These are phyloP conservation scores for Fusarium annulatum DNA, from an alignment of 2,329 filamentous ascomycete species.

Conservation along the genomic window DNA sequence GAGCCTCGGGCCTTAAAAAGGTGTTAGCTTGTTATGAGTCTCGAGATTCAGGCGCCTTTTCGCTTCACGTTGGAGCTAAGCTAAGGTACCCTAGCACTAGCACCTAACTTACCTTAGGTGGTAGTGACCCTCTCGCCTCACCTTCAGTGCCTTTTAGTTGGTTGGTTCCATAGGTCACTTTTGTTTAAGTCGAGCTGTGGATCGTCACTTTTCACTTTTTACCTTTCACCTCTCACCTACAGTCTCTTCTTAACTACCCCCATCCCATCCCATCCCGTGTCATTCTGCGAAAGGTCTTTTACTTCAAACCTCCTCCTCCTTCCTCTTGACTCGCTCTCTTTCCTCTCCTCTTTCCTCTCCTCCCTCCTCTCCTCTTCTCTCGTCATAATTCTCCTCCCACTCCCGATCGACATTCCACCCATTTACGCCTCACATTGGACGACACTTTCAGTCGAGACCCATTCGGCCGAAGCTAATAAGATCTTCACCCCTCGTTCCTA, in stretches of 20 bases:
- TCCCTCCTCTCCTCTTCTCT: constrained; percentile 3
- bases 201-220: constrained; percentile 46
- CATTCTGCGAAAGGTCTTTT: constrained; percentile 2
- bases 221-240: constrained; percentile 17
- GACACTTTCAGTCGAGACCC: constrained; percentile 16
- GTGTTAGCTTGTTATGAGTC: constrained; percentile 25
- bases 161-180: constrained; percentile 14
- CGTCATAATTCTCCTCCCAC: constrained; percentile 11
- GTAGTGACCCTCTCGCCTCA: constrained; percentile 26
- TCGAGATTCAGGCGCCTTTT: constrained; percentile 15
- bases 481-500: constrained; percentile 36
- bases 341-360: constrained; percentile 2
- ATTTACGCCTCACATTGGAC: constrained; percentile 10
- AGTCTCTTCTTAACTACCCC: not conserved
- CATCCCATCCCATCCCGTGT: constrained; percentile 16
- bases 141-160: constrained; percentile 18
- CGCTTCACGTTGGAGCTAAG: constrained; percentile 26
- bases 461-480: constrained; percentile 33
- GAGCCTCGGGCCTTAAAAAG: constrained; percentile 21
- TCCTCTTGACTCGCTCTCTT: constrained; percentile 6
- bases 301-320: constrained; percentile 23
- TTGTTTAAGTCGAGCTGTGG: constrained; percentile 34
- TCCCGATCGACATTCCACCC: not conserved
- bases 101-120: not conserved
- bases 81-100: constrained; percentile 24